phyloP scores from a whole-genome alignment of 2,329 filamentous ascomycete species.

The Fusarium subtropicale region DNA sequence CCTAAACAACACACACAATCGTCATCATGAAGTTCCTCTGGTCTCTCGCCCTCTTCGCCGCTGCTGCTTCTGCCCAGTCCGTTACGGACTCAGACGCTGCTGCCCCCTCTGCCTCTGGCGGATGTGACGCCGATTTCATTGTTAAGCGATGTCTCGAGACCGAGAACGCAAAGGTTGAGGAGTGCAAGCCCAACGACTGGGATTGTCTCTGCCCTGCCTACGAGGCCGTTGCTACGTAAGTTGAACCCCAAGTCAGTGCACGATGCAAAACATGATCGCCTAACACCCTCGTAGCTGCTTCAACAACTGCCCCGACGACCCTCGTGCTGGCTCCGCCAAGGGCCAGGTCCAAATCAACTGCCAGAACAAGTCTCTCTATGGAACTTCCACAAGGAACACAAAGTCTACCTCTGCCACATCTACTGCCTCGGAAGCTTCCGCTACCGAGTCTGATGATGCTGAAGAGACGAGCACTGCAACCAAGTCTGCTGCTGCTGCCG shows the following conservation, averaged over 20 bases:
- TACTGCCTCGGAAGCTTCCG: conserved; percentile 32
- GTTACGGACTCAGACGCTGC: conserved; percentile 44
- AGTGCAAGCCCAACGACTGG: conserved; percentile 57
- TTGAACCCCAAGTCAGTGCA: conserved; percentile 11
- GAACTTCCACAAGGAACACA: conserved; percentile 49
- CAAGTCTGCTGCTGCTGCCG: conserved; percentile 36
- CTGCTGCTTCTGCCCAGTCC: conserved; percentile 51
- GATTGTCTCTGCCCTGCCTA: conserved; percentile 61
- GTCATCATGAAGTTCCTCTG: conserved; percentile 61
- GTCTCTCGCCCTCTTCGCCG: conserved; percentile 55
- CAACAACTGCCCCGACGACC: conserved; percentile 67
- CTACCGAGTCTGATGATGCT: conserved; percentile 37
- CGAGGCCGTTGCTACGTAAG: conserved; percentile 60
- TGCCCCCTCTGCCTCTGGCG: conserved; percentile 47
- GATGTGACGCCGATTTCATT: conserved; percentile 61
- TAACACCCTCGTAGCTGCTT: conserved; percentile 57
- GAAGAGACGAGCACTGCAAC: conserved; percentile 35
- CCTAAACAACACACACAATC: conserved; percentile 15
- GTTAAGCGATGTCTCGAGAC: conserved; percentile 58
- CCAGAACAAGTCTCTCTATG: conserved; percentile 58
- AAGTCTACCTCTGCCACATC: conserved; percentile 41
- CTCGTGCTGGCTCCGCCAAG: conserved; percentile 50
- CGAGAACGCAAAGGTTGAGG: conserved; percentile 54
- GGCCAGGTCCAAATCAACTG: conserved; percentile 59
- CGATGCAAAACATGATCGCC: not conserved